phyloP scores from a whole-genome alignment of 345 rosid genomes.

The Gossypium thurberi region DNA sequence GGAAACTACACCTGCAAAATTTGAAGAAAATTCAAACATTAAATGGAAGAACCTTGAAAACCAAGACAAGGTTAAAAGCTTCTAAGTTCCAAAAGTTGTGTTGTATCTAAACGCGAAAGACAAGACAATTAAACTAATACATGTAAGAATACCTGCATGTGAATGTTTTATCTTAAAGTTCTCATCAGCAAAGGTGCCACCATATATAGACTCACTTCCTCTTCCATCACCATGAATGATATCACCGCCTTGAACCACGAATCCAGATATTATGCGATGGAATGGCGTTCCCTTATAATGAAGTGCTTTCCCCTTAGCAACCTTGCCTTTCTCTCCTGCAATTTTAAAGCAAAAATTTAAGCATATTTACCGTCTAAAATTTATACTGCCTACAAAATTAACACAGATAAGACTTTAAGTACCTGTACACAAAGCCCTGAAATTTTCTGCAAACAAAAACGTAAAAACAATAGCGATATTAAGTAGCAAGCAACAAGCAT shows the following conservation, averaged over 20 bases:
- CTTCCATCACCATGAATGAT: slow-evolving; percentile 64
- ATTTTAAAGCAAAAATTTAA: background rate
- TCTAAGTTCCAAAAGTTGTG: background rate
- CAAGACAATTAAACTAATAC: background rate
- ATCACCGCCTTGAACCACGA: slow-evolving; percentile 95
- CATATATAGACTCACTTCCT: slow-evolving; percentile 75
- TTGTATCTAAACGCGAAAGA: background rate
- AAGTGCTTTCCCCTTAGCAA: slow-evolving; percentile 51
- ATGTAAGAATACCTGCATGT: slow-evolving; percentile 54
- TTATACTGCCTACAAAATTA: background rate
- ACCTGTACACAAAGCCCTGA: slow-evolving; percentile 97
- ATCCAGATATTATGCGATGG: slow-evolving; percentile 94
- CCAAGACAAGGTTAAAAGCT: background rate
- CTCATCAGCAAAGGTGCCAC: slow-evolving; percentile 82
- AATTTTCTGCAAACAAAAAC: slow-evolving; percentile 63
- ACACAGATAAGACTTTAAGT: slow-evolving; percentile 17
- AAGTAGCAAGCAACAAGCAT: slow-evolving; percentile 13
- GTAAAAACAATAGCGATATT: slow-evolving; percentile 10
- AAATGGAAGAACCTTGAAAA: background rate
- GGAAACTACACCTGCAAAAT: slow-evolving; percentile 63
- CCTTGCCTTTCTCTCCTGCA: slow-evolving; percentile 68
- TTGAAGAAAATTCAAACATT: background rate
- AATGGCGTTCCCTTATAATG: slow-evolving; percentile 77
- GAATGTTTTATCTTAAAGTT: slow-evolving; percentile 81
- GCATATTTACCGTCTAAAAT: background rate